Base-by-base conservation (phyloP, 352 stramenopile genomes). In the Lagenidium sp. region DNA sequence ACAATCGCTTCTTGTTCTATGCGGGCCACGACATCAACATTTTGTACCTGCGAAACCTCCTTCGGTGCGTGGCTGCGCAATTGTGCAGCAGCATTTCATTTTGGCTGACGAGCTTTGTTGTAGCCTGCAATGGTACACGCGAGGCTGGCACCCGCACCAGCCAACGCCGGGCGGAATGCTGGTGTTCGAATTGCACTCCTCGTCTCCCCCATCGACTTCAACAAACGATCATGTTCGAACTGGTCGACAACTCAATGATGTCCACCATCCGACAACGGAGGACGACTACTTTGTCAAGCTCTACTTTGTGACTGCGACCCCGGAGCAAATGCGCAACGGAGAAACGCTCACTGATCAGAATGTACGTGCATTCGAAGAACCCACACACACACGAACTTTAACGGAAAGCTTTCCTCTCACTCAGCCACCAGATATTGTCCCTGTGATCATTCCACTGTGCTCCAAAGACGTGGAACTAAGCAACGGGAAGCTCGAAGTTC, bases 1-100 rank as follows among this genome's bases (percentile, higher is more conserved):
- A 76, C 32, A 85, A 85, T 36, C 61, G 57, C 2, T 68, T 89
- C 25, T 36, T 89, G 15, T 85, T 76, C 43, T 86, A 89, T 47
- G 71, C 77, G 23, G 77, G 68, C 8, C 77, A 89, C 49, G 77
- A 89, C 44, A 89, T 89, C 49, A 89, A 89, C 47, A 44, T 89
- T 26, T 38, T 89, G 38, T 89, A 84, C 54, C 51, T 89, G 44
- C 70, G 73, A 20, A 85, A 85, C 43, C 42, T 89, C 7, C 50
- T 89, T 23, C 68, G 76, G 76, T 85, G 31, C 7, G 55, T 43
- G 39, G 4, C n/a, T n/a, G n/a, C n/a, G n/a, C n/a, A n/a, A n/a
- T n/a, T n/a, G n/a, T n/a, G n/a, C n/a, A n/a, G n/a, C n/a, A n/a
- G n/a, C n/a, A n/a, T n/a, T n/a, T n/a, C n/a, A n/a, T n/a, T n/a